These are phyloP conservation scores for Teratosphaeria nubilosa DNA, from an alignment of 2,329 filamentous ascomycete species.

Conservation along the genomic window DNA sequence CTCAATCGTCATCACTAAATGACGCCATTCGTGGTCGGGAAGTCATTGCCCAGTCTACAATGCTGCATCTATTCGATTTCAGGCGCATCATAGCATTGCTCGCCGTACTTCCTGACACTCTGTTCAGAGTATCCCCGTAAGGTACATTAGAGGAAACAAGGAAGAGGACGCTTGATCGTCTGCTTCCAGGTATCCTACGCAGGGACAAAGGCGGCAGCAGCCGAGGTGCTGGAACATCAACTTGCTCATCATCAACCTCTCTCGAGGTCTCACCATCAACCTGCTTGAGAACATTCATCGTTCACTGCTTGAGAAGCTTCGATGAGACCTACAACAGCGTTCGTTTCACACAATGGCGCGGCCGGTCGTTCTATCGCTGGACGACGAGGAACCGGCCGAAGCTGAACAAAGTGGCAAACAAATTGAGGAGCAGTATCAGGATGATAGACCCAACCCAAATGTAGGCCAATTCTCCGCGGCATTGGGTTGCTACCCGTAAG, in stretches of 20 bases:
- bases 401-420: constrained; percentile 4
- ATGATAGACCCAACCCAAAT: constrained; percentile 38
- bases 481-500: constrained; percentile 57
- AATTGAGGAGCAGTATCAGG: constrained; percentile 3
- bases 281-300: background rate
- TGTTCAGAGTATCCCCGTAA: no score
- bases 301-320: background rate
- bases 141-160: no score
- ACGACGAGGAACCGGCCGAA: constrained; percentile 16
- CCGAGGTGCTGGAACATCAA: background rate
- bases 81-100: no score
- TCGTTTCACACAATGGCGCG: constrained; percentile 30
- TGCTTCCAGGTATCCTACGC: background rate
- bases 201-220: background rate
- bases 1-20: no score
- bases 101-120: no score
- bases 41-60: no score
- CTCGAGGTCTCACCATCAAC: background rate
- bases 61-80: no score
- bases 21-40: no score
- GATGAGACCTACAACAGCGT: background rate
- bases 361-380: constrained; percentile 33
- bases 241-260: background rate
- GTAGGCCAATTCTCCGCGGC: constrained; percentile 50
- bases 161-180: no score